Percentiles rank a stretch among this genome's conserved stretches.
Evolutionary conservation across 2,329 filamentous ascomycete genomes (phyloP).

Genomic region (Fusarium redolens): DNA sequence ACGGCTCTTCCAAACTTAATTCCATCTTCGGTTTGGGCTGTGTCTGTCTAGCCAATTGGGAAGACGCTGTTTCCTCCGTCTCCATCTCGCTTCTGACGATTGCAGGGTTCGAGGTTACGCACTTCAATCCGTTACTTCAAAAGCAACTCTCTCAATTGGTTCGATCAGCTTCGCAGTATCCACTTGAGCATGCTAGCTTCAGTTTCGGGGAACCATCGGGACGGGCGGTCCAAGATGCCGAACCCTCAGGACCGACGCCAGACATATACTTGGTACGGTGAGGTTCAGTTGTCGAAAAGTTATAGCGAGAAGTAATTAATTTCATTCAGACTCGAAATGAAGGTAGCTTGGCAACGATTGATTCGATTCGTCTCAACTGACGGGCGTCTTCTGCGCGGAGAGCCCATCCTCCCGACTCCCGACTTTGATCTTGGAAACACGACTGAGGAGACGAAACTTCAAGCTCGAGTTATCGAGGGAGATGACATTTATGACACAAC

Average conservation of each 20-base stretch:
- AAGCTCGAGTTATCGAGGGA: conserved; percentile 64
- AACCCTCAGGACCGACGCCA: accelerated
- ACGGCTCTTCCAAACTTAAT: neutral
- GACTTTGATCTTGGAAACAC: conserved; percentile 59
- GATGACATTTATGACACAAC: conserved; percentile 61
- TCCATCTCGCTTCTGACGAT: neutral
- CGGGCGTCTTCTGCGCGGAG: conserved; percentile 61
- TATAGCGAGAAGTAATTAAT: neutral
- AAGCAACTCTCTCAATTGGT: neutral
- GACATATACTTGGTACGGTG: neutral
- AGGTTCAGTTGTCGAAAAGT: accelerated
- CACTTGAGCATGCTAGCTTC: neutral
- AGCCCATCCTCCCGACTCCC: conserved; percentile 59
- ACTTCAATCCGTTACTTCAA: too few species aligned
- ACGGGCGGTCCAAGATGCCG: neutral
- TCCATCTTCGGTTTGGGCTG: neutral
- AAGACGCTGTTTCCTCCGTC: neutral
- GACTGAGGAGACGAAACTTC: conserved; percentile 58
- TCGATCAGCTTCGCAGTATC: neutral
- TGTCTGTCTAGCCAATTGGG: neutral
- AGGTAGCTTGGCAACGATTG: conserved; percentile 60
- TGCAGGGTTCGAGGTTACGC: neutral
- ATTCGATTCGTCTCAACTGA: conserved; percentile 66
- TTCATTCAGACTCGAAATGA: conserved; percentile 37
- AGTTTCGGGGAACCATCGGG: conserved; percentile 1